Base-by-base conservation (phyloP, 202 grass and related monocot species). In the Schoenoplectus tabernaemontani region DNA sequence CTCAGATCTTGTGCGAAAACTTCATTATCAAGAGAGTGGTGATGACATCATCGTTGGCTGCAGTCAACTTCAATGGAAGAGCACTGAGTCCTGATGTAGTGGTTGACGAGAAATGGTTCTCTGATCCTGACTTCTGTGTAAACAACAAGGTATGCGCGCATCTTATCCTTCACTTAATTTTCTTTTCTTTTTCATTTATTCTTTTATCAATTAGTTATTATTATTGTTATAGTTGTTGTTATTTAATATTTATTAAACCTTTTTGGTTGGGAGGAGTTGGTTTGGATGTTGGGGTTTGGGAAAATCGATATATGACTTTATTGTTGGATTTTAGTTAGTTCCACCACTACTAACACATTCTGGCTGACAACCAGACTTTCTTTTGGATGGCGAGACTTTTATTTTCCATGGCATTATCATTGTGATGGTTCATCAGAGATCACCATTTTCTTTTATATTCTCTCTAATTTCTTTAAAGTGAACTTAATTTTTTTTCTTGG, bases 101-200 rank as follows among this genome's bases (percentile, higher is more conserved):
- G 8, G 64, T 83, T 72, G 85, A 87, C 36, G 85, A 87, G 41
- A 75, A 65, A 56, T 87, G 85, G 85, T 87, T 83, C 30, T 87
- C 85, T 80, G 37, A 17, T 80, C 32, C 85, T 46, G 76, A 83
- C 37, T 11, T 66, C 42, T 83, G 81, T 57, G 13, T 83, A 58
- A 22, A 19, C 22, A 56, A 37, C 12, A 51, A 87, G 85, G 85
- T 83, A 62, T 47, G 64, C 5, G 17, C 56, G 57, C 22, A 41
- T 60, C 17, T 50, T 46, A 20, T 78, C 61, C 39, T 54, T 44
- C 26, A 38, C 59, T 8, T 20, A 24, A 19, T 39, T 41, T 79
- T 19, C 9, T 68, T 64, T 79, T 22, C n/a, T 30, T 36, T 4
- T 64, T 68, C 77, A 23, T 50, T 46, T 47, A 39, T 60, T 36